Base-by-base conservation (phyloP, 148 eudicot species). In the Persicaria tinctoria region DNA sequence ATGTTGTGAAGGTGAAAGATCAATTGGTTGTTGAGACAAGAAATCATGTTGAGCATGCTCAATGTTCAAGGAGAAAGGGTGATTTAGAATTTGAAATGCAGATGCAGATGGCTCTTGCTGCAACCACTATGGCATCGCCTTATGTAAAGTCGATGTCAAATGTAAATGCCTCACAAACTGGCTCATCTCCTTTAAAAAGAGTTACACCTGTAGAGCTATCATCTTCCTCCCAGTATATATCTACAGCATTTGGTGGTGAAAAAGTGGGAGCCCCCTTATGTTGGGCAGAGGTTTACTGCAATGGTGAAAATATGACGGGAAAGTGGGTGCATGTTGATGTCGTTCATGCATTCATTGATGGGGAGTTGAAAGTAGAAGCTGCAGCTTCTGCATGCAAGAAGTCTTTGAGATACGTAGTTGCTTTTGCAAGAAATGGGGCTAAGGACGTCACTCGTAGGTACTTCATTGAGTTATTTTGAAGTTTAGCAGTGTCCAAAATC, bases 401-500 rank as follows among this genome's bases (percentile, higher is more conserved):
- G 51, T 83, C 89, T 73, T 80, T 95, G 85, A 86, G 99, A 90
- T 95, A 95, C 83, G 99, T 83, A 4, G 85, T 95, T 85, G 97
- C 97, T 60, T 95, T 95, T 84, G 97, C 99, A 71, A 96, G 97
- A 50, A 78, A 77, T 80, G 99, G 99, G 49, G 97, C 89, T 78
- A 95, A 95, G 87, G 99, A 95, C 73, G 99, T 95, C 77, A 95
- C 99, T 32, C 97, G 99, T 88, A 95, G 98, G 98, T 95, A 75
- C 44, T 73, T 73, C 46, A 17, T 32, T 12, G 23, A 23, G 13
- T 73, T 75, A 38, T 49, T 63, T 23, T 47, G 50, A 46, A 8
- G 6, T 49, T 66, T 66, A 66, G 70, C 14, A 44, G 70, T 66
- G 17, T 41, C 18, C 48, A 5, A 7, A 66, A 13, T 66, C 8